A percentile compares a stretch with the other conserved stretches of the same genome.
Conservation (phyloP, 306 rosid genomes). For the Casuarina glauca region DNA sequence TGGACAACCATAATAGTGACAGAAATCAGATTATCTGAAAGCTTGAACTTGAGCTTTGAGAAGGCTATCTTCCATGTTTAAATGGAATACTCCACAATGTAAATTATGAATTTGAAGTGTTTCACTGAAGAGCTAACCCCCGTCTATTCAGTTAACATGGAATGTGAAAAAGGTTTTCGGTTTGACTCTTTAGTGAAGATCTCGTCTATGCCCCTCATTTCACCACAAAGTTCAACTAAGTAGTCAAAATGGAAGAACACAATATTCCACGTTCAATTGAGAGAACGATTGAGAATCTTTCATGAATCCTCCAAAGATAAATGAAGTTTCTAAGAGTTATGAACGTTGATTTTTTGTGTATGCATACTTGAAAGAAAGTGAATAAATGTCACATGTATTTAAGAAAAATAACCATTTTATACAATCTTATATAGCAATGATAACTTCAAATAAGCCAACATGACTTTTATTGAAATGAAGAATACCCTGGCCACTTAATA, state of each 20-base stretch:
- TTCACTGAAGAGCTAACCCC: too few species aligned
- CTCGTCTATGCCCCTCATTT: not conserved
- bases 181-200: not conserved
- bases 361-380: not conserved
- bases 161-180: not conserved
- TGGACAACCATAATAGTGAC: not conserved
- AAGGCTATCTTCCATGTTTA: not conserved
- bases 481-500: slow-evolving; percentile 72
- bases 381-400: not conserved
- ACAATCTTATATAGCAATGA: not conserved
- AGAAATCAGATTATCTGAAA: not conserved
- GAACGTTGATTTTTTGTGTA: not conserved
- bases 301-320: not conserved
- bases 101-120: too few species aligned
- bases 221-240: not conserved
- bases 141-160: too few species aligned
- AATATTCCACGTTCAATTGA: not conserved
- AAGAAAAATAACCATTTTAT: not conserved
- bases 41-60: not conserved
- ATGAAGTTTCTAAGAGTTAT: not conserved
- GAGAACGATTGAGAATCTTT: not conserved
- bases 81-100: not conserved
- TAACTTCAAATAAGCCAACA: not conserved
- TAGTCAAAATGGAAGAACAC: not conserved
- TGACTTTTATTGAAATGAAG: not conserved